Conservation (phyloP, 805 yeast genomes). For the Myxozyma vanderwaltii region DNA sequence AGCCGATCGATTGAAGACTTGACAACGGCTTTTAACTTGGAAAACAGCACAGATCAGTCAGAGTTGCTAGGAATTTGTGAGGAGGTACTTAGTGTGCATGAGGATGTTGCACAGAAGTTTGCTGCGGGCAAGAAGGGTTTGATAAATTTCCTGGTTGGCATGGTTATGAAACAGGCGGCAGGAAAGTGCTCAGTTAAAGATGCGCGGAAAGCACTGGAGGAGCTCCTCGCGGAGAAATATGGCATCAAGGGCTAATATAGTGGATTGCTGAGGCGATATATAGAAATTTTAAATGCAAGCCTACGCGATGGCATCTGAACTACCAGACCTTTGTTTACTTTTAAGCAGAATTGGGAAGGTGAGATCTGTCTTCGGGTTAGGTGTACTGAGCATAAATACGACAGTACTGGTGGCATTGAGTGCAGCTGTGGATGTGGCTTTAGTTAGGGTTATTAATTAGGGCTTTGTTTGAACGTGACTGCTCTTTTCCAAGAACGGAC, state of each 20-base stretch:
- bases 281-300: too few species aligned
- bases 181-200: slow-evolving; percentile 54
- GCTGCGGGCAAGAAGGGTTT: slow-evolving; percentile 57
- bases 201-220: slow-evolving; percentile 39
- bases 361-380: slow-evolving; percentile 4
- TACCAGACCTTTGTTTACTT: neutral
- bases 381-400: neutral
- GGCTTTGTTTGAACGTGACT: neutral
- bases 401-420: too few species aligned
- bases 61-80: slow-evolving; percentile 51
- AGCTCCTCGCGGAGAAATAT: slow-evolving; percentile 4
- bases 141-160: slow-evolving; percentile 78
- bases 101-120: slow-evolving; percentile 60
- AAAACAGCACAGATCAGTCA: slow-evolving; percentile 41
- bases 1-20: slow-evolving; percentile 42
- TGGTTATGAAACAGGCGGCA: slow-evolving; percentile 76
- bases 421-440: too few species aligned
- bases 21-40: slow-evolving; percentile 53
- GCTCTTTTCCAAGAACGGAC: neutral
- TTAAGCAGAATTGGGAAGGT: neutral
- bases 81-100: slow-evolving; percentile 50
- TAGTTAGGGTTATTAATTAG: neutral
- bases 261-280: too few species aligned
- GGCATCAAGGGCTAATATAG: neutral
- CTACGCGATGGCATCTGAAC: too few species aligned